A percentile compares a stretch with the other conserved stretches of the same genome.
Evolutionary conservation across 768 basidiomycete species (phyloP).

Genomic region (Macrolepiota fuliginosa): DNA sequence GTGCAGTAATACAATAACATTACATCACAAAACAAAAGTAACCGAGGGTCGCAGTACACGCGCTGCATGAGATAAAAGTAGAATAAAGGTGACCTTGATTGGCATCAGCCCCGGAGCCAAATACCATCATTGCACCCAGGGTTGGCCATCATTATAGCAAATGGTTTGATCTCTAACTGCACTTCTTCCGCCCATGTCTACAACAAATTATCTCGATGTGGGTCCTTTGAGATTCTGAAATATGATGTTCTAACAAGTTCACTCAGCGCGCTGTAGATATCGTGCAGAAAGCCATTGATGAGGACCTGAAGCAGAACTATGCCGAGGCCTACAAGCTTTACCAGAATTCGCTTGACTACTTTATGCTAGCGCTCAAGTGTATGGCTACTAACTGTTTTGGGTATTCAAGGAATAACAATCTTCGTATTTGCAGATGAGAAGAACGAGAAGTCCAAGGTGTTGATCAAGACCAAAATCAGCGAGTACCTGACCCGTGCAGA

Average conservation of each 20-base stretch:
- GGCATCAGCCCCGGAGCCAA: slow-evolving; percentile 3
- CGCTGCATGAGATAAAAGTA: not conserved
- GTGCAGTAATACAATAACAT: not conserved
- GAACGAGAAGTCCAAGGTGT: slow-evolving; percentile 86
- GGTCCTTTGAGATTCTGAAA: slow-evolving; percentile 15
- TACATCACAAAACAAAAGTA: not conserved
- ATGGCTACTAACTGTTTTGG: slow-evolving; percentile 21
- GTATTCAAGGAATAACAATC: not conserved
- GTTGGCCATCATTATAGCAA: not conserved
- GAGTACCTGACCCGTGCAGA: slow-evolving; percentile 94
- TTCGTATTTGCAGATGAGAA: slow-evolving; percentile 41
- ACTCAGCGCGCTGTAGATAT: slow-evolving; percentile 74
- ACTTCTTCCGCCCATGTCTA: slow-evolving; percentile 33
- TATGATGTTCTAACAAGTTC: not conserved
- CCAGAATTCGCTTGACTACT: slow-evolving; percentile 95
- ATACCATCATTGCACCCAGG: not conserved
- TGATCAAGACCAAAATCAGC: slow-evolving; percentile 85
- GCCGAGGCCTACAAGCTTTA: slow-evolving; percentile 92
- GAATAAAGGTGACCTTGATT: not conserved
- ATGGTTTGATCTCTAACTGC: not conserved
- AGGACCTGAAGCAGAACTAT: slow-evolving; percentile 92
- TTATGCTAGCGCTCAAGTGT: slow-evolving; percentile 97
- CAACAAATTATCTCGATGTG: slow-evolving; percentile 47
- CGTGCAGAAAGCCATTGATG: slow-evolving; percentile 89
- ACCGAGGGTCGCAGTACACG: not conserved